Evolutionary conservation across 2,329 filamentous ascomycete species (phyloP).

Genomic region (Mariannaea sp.): DNA sequence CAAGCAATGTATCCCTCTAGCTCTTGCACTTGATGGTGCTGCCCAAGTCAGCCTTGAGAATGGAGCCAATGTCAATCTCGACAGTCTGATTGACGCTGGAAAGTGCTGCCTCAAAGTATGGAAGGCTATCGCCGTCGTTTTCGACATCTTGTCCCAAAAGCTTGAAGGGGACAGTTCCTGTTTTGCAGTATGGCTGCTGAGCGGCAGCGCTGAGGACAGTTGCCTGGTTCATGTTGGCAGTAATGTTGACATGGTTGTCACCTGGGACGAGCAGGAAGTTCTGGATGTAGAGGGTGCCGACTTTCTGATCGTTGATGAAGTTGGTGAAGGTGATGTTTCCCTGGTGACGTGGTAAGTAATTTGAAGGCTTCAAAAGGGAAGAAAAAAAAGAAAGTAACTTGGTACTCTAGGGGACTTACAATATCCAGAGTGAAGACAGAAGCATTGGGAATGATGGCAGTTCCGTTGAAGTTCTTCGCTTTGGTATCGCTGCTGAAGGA

Average conservation of each 20-base stretch:
- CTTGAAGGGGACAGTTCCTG: conserved; percentile 58
- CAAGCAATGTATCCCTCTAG: conserved; percentile 3
- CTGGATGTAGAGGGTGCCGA: conserved; percentile 63
- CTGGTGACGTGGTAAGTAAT: conserved; percentile 38
- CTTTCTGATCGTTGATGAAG: conserved; percentile 53
- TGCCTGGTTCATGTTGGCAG: conserved; percentile 57
- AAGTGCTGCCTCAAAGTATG: conserved; percentile 62
- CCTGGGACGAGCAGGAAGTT: conserved; percentile 65
- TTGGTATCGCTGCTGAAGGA: conserved; percentile 45
- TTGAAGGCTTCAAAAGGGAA: background rate
- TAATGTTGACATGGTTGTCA: conserved; percentile 59
- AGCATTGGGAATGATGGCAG: conserved; percentile 65
- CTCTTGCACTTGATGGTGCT: conserved; percentile 35
- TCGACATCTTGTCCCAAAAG: conserved; percentile 58
- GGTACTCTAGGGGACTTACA: conserved; percentile 51
- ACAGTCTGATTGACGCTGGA: conserved; percentile 56
- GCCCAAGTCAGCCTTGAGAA: conserved; percentile 44
- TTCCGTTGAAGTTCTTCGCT: conserved; percentile 65
- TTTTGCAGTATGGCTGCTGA: conserved; percentile 56
- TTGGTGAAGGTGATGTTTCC: conserved; percentile 68
- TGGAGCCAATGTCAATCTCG: conserved; percentile 55
- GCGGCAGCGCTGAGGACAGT: conserved; percentile 49
- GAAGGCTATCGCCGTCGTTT: conserved; percentile 56
- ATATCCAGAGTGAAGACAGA: conserved; percentile 68
- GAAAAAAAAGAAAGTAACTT: background rate